phyloP scores from a whole-genome alignment of 345 rosid species.

The Alliaria petiolata region DNA sequence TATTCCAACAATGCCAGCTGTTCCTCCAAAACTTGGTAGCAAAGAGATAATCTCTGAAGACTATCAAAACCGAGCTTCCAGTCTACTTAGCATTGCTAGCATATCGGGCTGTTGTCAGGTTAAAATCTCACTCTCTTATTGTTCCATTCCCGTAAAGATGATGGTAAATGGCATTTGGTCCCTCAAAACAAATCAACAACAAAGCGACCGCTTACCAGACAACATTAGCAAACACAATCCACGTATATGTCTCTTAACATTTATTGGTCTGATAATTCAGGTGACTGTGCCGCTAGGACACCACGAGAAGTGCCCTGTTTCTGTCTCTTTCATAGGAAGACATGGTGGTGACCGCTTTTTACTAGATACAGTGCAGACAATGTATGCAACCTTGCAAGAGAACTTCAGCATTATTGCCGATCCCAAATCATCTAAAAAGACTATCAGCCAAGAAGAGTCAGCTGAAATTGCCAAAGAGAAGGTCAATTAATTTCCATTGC shows the following conservation, averaged over 20 bases:
- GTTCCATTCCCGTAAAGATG: not conserved
- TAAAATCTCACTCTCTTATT: conserved; percentile 16
- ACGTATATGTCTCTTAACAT: not conserved
- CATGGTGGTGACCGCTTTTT: conserved; percentile 90
- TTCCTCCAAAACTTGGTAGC: conserved; percentile 83
- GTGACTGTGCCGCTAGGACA: conserved; percentile 70
- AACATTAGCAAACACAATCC: not conserved
- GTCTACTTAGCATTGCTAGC: conserved; percentile 86
- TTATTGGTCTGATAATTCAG: conserved; percentile 36
- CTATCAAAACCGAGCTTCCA: conserved; percentile 49
- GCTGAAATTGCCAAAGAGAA: conserved; percentile 95
- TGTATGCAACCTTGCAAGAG: conserved; percentile 71
- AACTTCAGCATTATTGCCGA: conserved; percentile 45
- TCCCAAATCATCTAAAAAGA: conserved; percentile 41
- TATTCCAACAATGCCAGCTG: conserved; percentile 69
- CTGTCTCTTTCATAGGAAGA: conserved; percentile 77
- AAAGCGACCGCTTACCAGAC: too few relatives aligned
- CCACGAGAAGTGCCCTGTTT: conserved; percentile 68
- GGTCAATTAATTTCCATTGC: conserved; percentile 40
- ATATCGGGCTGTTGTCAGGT: conserved; percentile 99
- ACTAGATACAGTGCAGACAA: conserved; percentile 65
- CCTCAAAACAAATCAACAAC: not conserved
- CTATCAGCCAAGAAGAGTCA: conserved; percentile 43
- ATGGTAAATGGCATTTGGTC: not conserved
- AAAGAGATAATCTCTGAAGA: conserved; percentile 73